These are phyloP conservation scores for Fraxinus americana DNA, from an alignment of 257 asterid genomes.

Conservation along the genomic window DNA sequence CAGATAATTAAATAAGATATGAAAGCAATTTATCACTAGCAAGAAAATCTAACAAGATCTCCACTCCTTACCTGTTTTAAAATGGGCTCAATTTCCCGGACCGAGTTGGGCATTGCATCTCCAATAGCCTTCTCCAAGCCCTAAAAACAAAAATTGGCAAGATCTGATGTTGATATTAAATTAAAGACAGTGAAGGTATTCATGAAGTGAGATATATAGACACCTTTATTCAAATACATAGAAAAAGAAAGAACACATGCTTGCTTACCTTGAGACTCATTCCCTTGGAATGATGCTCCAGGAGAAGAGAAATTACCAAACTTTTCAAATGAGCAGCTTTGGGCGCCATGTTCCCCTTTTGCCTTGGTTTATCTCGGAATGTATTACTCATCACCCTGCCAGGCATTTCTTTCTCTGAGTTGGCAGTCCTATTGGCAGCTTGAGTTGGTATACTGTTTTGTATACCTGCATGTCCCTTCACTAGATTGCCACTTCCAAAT, in stretches of 20 bases:
- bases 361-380: conserved; percentile 48
- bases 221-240: not conserved
- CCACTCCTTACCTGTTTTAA: conserved; percentile 68
- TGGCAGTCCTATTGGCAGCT: conserved; percentile 39
- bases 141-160: conserved; percentile 39
- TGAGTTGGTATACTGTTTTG: conserved; percentile 46
- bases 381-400: conserved; percentile 46
- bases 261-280: conserved; percentile 74
- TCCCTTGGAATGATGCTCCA: conserved; percentile 73
- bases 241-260: conserved; percentile 22
- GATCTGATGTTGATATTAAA: conserved; percentile 16
- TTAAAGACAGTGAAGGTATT: conserved; percentile 22
- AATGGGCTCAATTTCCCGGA: conserved; percentile 72
- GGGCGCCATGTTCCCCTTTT: conserved; percentile 41
- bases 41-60: conserved; percentile 24
- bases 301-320: conserved; percentile 67
- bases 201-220: not conserved
- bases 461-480: conserved; percentile 49
- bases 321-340: conserved; percentile 66
- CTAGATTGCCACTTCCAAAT: conserved; percentile 45
- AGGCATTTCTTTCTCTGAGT: conserved; percentile 62
- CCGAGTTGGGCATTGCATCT: conserved; percentile 70
- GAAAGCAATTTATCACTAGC: conserved; percentile 15
- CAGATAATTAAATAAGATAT: conserved; percentile 28
- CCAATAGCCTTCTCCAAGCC: conserved; percentile 92